Evolutionary conservation across 345 rosid genomes (phyloP).

Genomic region (Aquilaria malaccensis): DNA sequence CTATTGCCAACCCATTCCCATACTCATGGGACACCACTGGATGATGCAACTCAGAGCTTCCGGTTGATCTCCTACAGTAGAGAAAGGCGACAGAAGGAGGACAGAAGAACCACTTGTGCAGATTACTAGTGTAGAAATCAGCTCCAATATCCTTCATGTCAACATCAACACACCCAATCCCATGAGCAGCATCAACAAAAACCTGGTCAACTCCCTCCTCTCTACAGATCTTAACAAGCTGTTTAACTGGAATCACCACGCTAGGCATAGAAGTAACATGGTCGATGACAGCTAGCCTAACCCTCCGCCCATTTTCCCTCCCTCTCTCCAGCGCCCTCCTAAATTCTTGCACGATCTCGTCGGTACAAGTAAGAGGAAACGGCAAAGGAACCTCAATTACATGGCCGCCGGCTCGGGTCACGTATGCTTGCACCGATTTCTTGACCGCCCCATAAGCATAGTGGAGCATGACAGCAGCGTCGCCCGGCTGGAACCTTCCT

Average conservation of each 20-base stretch:
- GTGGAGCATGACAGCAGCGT: conserved; percentile 79
- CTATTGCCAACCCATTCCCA: conserved; percentile 81
- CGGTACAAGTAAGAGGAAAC: conserved; percentile 61
- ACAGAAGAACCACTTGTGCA: conserved; percentile 93
- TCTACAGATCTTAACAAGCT: conserved; percentile 77
- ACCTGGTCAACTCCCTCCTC: conserved; percentile 86
- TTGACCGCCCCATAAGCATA: conserved; percentile 81
- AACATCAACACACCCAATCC: conserved; percentile 79
- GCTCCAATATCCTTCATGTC: conserved; percentile 90
- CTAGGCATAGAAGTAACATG: conserved; percentile 94
- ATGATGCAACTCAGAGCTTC: conserved; percentile 57
- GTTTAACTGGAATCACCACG: conserved; percentile 73
- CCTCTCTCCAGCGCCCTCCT: conserved; percentile 54
- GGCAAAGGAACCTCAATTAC: conserved; percentile 82
- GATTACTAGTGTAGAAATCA: conserved; percentile 81
- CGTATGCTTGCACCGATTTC: conserved; percentile 84
- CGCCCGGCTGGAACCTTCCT: conserved; percentile 57
- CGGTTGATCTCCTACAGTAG: conserved; percentile 47
- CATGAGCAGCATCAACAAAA: conserved; percentile 93
- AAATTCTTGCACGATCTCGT: conserved; percentile 60
- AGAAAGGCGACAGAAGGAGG: conserved; percentile 90
- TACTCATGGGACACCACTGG: conserved; percentile 92
- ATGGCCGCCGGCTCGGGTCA: conserved; percentile 76
- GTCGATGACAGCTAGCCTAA: conserved; percentile 86
- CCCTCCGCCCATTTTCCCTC: conserved; percentile 50